Base-by-base conservation (phyloP, 495 filamentous ascomycete genomes). In the Lasiosphaeria hispida region DNA sequence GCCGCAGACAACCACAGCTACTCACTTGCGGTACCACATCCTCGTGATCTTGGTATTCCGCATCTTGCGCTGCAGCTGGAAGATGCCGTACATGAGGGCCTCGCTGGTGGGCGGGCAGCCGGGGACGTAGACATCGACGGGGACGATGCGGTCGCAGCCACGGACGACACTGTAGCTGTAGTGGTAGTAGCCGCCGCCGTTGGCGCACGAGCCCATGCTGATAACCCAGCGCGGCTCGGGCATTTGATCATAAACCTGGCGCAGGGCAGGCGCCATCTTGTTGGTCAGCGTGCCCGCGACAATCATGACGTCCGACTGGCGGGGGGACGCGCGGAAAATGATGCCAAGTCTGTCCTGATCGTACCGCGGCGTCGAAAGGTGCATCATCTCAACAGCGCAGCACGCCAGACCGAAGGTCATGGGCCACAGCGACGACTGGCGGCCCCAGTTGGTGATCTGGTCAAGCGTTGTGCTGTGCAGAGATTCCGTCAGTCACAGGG, bases 311-410 rank as follows among this genome's bases (percentile, higher is more conserved):
- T 97, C 92, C 51, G 90, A 94, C 76, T 97, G 92, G 23, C 92
- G 89, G 2, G 92, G 92, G 18, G 91, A 96, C 57, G 92, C 92
- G 65, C 92, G 87, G 86, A 97, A 97, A 71, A 97, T 97, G 72
- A 97, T 97, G 65, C 92, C 92, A 38, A 97, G 82, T 6, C 92
- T 83, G 81, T 97, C 92, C 67, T 97, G 92, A 70, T 97, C 92
- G 78, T 97, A 97, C 55, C 92, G 90, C 36, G 92, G 91, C 34
- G 92, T 92, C 35, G 92, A 96, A 17, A 97, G 80, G 73, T 97
- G 92, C 92, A 97, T 97, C 92, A 97, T 97, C 73, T 97, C 92
- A 60, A 97, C 79, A 73, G 92, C 92, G 75, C 92, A 97, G 83
- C 92, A 97, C 53, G 92, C 92, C 47, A 97, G 88, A 47, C 92